Evolutionary conservation across 371 early-diverging fungal species (phyloP).

Genomic region (Encephalitozoon intestinalis): DNA sequence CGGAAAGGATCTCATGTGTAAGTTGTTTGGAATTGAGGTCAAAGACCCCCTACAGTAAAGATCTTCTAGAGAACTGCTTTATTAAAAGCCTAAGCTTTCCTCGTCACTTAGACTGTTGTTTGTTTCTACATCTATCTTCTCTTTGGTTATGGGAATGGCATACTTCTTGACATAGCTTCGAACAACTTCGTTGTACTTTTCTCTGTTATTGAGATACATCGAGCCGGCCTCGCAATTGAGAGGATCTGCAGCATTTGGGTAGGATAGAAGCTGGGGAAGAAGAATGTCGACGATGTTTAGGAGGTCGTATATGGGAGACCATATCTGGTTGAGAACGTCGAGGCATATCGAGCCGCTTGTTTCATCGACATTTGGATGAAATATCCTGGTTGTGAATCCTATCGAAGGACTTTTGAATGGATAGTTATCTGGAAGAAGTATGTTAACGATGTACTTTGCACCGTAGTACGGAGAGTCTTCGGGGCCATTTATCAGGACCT

Average conservation of each 20-base stretch:
- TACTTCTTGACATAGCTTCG: constrained; percentile 51
- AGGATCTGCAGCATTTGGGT: constrained; percentile 98
- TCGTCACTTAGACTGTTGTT: background rate
- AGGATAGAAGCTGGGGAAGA: constrained; percentile 85
- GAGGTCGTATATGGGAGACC: constrained; percentile 84
- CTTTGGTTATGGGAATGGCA: constrained; percentile 31
- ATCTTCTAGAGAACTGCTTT: background rate
- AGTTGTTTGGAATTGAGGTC: constrained; percentile 57
- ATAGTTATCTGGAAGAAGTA: constrained; percentile 92
- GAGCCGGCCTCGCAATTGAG: constrained; percentile 96
- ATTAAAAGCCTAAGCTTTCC: constrained; percentile 32
- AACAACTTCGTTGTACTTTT: constrained; percentile 68
- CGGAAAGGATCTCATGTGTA: constrained; percentile 35
- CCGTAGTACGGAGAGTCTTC: constrained; percentile 73
- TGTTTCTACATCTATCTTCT: constrained; percentile 7
- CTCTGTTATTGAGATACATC: constrained; percentile 78
- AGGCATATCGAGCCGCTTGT: constrained; percentile 93
- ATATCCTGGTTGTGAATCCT: constrained; percentile 95
- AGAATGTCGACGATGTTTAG: constrained; percentile 94
- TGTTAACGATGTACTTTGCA: constrained; percentile 90
- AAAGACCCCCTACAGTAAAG: background rate
- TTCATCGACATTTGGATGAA: constrained; percentile 98
- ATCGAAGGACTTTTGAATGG: constrained; percentile 97
- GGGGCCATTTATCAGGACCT: constrained; percentile 50
- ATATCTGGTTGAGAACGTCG: constrained; percentile 97